These are phyloP conservation scores for Selaginella moellendorffii DNA, from an alignment of 75 land plant genomes.

Conservation along the genomic window DNA sequence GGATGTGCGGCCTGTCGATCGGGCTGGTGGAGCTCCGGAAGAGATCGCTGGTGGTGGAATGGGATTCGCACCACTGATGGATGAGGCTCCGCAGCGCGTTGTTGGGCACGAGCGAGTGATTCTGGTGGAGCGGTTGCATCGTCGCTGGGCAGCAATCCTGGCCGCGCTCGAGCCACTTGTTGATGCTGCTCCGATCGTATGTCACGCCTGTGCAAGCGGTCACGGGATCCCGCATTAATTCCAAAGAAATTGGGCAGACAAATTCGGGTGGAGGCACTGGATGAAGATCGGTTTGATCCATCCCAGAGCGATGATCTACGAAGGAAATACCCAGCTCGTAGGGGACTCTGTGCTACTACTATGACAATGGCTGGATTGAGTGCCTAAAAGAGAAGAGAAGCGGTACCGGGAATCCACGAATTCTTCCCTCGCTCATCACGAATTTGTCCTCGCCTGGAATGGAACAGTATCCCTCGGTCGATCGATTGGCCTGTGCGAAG, in stretches of 20 bases:
- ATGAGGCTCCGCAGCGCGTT: not conserved
- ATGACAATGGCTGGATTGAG: not conserved
- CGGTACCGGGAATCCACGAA: too few relatives aligned
- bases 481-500: too few relatives aligned
- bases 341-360: too few relatives aligned
- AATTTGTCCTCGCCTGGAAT: too few relatives aligned
- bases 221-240: conserved; percentile 5
- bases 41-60: not conserved
- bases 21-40: conserved; percentile 4
- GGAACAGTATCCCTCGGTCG: too few relatives aligned
- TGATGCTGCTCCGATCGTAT: conserved; percentile 2
- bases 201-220: not conserved
- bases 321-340: too few relatives aligned
- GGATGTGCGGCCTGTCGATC: not conserved
- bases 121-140: not conserved
- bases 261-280: not conserved
- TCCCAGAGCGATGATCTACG: too few relatives aligned
- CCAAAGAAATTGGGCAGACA: conserved; percentile 4
- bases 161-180: not conserved
- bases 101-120: not conserved
- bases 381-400: not conserved
- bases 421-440: too few relatives aligned
- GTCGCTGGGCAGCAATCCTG: conserved; percentile 2
- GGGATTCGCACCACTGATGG: not conserved
- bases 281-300: not conserved